Evolutionary conservation across 208 protist genomes (phyloP), one percentile per base, ranked within the genome.

Genomic region (Polymyxa betae): DNA sequence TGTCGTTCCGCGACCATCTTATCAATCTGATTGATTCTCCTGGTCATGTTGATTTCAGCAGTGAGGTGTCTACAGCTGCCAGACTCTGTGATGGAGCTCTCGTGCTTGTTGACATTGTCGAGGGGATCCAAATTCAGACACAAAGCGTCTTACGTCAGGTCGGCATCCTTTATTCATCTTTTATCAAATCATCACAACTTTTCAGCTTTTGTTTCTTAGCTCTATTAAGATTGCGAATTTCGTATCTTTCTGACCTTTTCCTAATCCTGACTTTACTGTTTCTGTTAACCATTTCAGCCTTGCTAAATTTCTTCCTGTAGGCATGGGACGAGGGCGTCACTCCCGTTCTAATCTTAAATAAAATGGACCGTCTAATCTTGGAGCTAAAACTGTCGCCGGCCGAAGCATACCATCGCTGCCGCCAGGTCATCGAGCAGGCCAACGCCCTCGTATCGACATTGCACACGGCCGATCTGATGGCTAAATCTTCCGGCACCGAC

Each of bases 1-100:
- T 99, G 0, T 41, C 95, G 0, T 94, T 95, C 88, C 89, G 90
- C 0, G 24, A 38, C 43, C 95, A 96, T 52, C 92, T 98, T 0
- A 94, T 99, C 43, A 99, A 99, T 93, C 95, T 99, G 0, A 98
- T 99, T 40, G 98, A 99, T 95, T 99, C 98, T 16, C 98, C 98
- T 16, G 98, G 98, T 0, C 98, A 99, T 94, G 98, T 99, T 68
- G 98, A 99, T 95, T 99, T 99, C 92, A 97, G 95, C 1, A 96
- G 94, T 46, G 96, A 96, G 72, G 98, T 99, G 0, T 99, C 97
- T 0, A 98, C 97, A 20, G 98, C 98, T 10, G 97, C 99, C 91
- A 94, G 98, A 45, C 93, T 99, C 68, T 97, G 95, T 91, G 98
- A 99, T 93, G 98, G 98, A 38, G 96, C 96, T 1, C 90, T 99